A percentile compares a stretch with the other conserved stretches of the same genome.
Evolutionary conservation across 805 yeast species (phyloP).

Genomic region (Yarrowia osloensis): DNA sequence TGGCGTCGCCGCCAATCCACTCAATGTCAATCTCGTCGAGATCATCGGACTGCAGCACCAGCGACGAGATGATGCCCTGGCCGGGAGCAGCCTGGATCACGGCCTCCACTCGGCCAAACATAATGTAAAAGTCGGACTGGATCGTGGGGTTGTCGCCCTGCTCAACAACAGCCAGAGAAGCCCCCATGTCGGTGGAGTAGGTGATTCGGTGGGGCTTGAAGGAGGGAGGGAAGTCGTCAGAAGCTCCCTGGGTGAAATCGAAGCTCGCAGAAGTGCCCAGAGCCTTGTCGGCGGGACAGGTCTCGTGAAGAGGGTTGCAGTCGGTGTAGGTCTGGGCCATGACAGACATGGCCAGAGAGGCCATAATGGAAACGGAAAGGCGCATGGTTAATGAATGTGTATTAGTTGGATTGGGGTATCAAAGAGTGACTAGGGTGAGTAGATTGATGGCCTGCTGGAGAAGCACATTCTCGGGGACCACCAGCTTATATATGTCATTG

Average conservation of each 20-base stretch:
- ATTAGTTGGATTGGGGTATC: background rate
- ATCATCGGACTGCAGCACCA: conserved; percentile 80
- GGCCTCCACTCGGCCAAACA: conserved; percentile 85
- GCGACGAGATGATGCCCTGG: conserved; percentile 74
- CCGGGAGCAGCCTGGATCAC: conserved; percentile 75
- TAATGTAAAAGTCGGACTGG: conserved; percentile 74
- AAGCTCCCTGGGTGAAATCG: conserved; percentile 51
- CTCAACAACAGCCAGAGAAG: conserved; percentile 57
- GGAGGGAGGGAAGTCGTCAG: conserved; percentile 45
- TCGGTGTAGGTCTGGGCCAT: conserved; percentile 39
- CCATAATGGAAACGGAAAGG: conserved; percentile 1
- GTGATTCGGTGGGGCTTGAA: conserved; percentile 45
- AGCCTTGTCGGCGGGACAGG: conserved; percentile 60
- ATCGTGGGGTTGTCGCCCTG: conserved; percentile 78
- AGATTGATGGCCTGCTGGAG: background rate
- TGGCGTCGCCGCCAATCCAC: conserved; percentile 78
- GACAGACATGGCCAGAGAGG: conserved; percentile 15
- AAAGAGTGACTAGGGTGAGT: conserved; percentile 20
- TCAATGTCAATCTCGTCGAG: conserved; percentile 88
- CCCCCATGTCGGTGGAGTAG: conserved; percentile 54
- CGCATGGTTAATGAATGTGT: conserved; percentile 1
- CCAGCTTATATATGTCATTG: background rate
- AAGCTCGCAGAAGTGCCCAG: conserved; percentile 57
- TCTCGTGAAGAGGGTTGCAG: conserved; percentile 51
- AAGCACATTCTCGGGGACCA: background rate